Conservation (phyloP, 192 early-diverging fungal genomes). For the Coemansia sp. region DNA sequence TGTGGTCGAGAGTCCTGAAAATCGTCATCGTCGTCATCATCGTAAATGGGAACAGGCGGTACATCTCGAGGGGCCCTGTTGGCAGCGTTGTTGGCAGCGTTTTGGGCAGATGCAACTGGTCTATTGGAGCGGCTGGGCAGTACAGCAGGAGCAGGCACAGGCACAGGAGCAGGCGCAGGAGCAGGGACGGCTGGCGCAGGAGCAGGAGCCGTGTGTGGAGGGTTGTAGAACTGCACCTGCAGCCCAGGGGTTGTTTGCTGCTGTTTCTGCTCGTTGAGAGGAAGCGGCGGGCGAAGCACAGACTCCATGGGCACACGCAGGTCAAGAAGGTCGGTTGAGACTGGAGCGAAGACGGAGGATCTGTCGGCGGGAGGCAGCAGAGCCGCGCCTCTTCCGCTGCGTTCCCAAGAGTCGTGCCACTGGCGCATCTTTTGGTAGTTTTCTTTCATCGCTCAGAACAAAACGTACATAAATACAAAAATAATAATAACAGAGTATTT, state of each 20-base stretch:
- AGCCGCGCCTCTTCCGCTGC: slow-evolving; percentile 15
- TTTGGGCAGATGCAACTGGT: not conserved
- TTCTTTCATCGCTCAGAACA: slow-evolving; percentile 26
- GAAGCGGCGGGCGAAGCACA: slow-evolving; percentile 10
- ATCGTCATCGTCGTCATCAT: slow-evolving; percentile 36
- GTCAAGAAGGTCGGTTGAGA: slow-evolving; percentile 30
- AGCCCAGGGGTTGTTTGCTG: not conserved
- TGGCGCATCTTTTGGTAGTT: slow-evolving; percentile 29
- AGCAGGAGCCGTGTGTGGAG: not conserved
- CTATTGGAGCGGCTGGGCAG: not conserved
- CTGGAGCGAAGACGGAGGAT: slow-evolving; percentile 12
- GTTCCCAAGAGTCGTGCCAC: slow-evolving; percentile 40
- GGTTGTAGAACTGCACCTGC: not conserved
- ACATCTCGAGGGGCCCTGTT: not conserved
- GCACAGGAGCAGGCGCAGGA: no score
- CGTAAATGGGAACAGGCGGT: not conserved
- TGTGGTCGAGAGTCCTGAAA: slow-evolving; percentile 19
- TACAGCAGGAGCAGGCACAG: not conserved
- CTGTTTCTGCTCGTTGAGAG: slow-evolving; percentile 6
- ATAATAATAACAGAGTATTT: not conserved
- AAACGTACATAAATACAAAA: no score
- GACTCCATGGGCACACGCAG: slow-evolving; percentile 29
- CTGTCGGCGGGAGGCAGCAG: slow-evolving; percentile 6
- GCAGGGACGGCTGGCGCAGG: no score
- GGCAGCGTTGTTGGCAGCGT: not conserved